These are phyloP conservation scores for Schizophyllum commune DNA, from an alignment of 1,284 basidiomycete species.

Conservation along the genomic window DNA sequence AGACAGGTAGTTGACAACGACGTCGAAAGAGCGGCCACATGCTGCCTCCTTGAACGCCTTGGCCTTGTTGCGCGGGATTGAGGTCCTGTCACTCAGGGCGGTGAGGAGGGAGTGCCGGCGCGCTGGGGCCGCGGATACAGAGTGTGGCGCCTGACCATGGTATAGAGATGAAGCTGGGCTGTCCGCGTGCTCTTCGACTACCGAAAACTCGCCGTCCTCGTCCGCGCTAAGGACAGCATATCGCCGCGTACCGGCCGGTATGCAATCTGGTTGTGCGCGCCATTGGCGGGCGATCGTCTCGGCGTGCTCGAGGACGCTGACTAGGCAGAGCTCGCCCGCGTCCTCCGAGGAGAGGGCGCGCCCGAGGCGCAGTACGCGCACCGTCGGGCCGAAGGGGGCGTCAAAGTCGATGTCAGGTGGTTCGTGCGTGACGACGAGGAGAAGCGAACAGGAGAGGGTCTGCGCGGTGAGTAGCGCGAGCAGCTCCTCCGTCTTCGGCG, in stretches of 20 bases:
- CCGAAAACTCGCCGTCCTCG: not conserved
- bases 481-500: not conserved
- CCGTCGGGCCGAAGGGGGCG: not conserved
- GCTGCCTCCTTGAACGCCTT: not conserved
- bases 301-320: not conserved
- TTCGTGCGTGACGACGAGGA: not conserved
- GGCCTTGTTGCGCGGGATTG: not conserved
- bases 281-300: not conserved
- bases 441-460: not conserved
- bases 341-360: not conserved
- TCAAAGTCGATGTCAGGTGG: not conserved
- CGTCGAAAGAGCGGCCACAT: not conserved
- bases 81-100: not conserved
- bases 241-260: not conserved
- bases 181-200: not conserved
- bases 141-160: not conserved
- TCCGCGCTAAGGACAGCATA: not conserved
- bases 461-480: not conserved
- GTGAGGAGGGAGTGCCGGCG: not conserved
- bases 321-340: not conserved
- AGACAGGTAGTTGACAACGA: not conserved
- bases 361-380: not conserved
- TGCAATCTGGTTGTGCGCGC: not conserved
- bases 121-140: not conserved
- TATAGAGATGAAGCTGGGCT: not conserved